Evolutionary conservation across 768 basidiomycete species (phyloP).

Genomic region (Lentinula sp.): DNA sequence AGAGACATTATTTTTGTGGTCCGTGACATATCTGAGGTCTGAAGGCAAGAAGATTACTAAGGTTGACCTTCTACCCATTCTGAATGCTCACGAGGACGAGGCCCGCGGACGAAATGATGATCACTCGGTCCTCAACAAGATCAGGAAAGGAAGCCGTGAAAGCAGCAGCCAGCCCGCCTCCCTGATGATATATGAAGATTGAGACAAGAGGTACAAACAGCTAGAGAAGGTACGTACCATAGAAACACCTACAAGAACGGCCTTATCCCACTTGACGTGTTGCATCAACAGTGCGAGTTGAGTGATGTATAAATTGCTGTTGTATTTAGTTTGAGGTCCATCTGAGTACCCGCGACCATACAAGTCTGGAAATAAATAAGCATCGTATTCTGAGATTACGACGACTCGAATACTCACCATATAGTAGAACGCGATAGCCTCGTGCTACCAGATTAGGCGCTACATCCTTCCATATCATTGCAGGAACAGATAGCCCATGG

Average conservation of each 20-base stretch:
- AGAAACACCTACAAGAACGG: slow-evolving; percentile 62
- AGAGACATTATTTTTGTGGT: slow-evolving; percentile 77
- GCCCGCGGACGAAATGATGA: slow-evolving; percentile 65
- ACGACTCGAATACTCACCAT: slow-evolving; percentile 39
- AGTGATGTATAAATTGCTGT: slow-evolving; percentile 57
- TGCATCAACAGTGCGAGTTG: slow-evolving; percentile 85
- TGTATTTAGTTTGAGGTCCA: slow-evolving; percentile 66
- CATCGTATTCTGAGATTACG: neutral
- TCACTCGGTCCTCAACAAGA: slow-evolving; percentile 58
- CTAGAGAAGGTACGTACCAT: slow-evolving; percentile 46
- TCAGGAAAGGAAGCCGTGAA: slow-evolving; percentile 70
- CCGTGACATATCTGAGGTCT: slow-evolving; percentile 64
- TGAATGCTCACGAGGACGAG: slow-evolving; percentile 49
- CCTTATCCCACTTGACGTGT: slow-evolving; percentile 65
- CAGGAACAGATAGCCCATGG: slow-evolving; percentile 72
- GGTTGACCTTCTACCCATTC: neutral
- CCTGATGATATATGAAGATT: slow-evolving; percentile 30
- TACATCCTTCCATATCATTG: slow-evolving; percentile 74
- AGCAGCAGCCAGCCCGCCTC: slow-evolving; percentile 67
- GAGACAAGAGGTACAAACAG: neutral
- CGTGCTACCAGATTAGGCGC: slow-evolving; percentile 54
- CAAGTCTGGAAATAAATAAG: slow-evolving; percentile 42
- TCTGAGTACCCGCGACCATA: slow-evolving; percentile 83
- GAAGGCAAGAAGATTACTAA: neutral
- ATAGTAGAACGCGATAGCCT: slow-evolving; percentile 72